phyloP scores from a whole-genome alignment of 2,329 filamentous ascomycete genomes.

The Fusarium armeniacum region DNA sequence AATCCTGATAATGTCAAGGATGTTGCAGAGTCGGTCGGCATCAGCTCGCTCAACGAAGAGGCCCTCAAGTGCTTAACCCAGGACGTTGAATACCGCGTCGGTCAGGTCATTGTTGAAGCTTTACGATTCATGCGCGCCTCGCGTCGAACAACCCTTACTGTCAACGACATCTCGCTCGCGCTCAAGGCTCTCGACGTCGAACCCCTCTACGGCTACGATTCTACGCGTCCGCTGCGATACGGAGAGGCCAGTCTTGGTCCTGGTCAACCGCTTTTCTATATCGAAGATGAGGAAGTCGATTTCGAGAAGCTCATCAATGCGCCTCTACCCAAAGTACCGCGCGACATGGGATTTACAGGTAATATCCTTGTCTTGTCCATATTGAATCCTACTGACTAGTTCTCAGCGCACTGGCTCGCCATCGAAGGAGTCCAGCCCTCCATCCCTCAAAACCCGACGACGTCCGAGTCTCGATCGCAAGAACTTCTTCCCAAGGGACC shows the following conservation, averaged over 20 bases:
- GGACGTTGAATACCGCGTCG: conserved; percentile 95
- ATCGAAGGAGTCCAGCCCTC: conserved; percentile 97
- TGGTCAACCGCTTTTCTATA: conserved; percentile 94
- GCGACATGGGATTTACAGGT: conserved; percentile 94
- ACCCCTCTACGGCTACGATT: conserved; percentile 96
- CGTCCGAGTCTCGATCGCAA: conserved; percentile 83
- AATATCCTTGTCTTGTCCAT: conserved; percentile 46
- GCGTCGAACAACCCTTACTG: conserved; percentile 87
- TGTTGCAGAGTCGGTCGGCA: conserved; percentile 95
- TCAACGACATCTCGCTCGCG: conserved; percentile 90
- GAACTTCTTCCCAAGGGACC: conserved; percentile 92
- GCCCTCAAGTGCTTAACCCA: conserved; percentile 89
- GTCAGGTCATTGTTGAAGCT: conserved; percentile 92
- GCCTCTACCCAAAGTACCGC: conserved; percentile 91
- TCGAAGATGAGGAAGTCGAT: conserved; percentile 98
- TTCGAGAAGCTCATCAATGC: conserved; percentile 99
- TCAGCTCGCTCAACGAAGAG: conserved; percentile 84
- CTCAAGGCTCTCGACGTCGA: conserved; percentile 91
- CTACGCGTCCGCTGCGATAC: conserved; percentile 87
- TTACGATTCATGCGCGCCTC: conserved; percentile 96
- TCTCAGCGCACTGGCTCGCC: conserved; percentile 91
- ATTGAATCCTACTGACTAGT: conserved; percentile 27
- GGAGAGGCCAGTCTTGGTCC: conserved; percentile 94
- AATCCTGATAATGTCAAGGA: conserved; percentile 96
- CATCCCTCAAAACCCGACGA: conserved; percentile 95